phyloP scores from a whole-genome alignment of 305 asterid species.

The Solanum hybrid region DNA sequence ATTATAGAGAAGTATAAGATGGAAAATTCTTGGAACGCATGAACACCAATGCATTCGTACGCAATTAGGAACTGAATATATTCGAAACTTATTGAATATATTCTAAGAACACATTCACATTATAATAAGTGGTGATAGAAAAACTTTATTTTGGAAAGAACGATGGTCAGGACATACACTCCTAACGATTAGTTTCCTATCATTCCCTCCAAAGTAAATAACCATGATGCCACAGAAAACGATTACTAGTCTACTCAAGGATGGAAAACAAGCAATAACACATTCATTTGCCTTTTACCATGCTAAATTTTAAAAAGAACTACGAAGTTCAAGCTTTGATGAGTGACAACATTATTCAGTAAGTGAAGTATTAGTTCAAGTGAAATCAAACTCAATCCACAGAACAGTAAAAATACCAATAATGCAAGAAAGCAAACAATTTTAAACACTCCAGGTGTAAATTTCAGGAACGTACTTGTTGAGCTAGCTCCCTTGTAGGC shows the following conservation, averaged over 20 bases:
- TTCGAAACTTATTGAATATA: not conserved
- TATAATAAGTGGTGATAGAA: not conserved
- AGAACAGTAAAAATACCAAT: not conserved
- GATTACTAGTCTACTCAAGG: not conserved
- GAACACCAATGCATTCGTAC: not conserved
- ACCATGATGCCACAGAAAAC: not conserved
- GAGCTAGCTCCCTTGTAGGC: conserved; percentile 97
- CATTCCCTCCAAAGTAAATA: not conserved
- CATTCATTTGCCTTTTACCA: not conserved
- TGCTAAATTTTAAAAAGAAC: not conserved
- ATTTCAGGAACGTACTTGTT: conserved; percentile 53
- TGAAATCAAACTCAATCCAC: too few relatives aligned
- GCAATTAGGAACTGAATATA: not conserved
- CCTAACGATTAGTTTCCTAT: not conserved
- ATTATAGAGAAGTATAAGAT: not conserved
- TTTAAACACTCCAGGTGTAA: not conserved
- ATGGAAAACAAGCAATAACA: not conserved
- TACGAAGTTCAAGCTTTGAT: not conserved
- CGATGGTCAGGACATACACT: not conserved
- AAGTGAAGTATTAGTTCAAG: not conserved
- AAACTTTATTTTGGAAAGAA: not conserved
- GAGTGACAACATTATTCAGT: not conserved
- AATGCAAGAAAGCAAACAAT: not conserved
- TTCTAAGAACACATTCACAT: not conserved
- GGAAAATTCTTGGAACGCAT: not conserved